Evolutionary conservation across 2,329 filamentous ascomycete genomes (phyloP), one percentile per base, ranked within the genome.

Genomic region (Aspergillus fumigatiaffinis): DNA sequence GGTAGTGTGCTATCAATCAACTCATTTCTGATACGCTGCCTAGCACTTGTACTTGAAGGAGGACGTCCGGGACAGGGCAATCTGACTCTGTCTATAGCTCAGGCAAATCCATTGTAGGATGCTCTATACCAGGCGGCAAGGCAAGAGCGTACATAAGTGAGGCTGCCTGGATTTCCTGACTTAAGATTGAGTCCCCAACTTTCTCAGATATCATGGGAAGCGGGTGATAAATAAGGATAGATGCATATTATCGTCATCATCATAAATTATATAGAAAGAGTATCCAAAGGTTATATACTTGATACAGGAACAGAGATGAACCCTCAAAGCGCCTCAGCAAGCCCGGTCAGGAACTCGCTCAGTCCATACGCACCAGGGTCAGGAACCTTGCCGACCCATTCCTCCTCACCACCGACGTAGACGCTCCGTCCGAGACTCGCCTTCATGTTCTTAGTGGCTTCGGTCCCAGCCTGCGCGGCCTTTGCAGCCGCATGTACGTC

Each of bases 401-500:
- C 60, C 4, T 69, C 67, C 64, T 79, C 76, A 46, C 88, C 89
- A 60, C 89, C 91, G 52, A 96, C 85, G 72, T 95, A 95, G 10
- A 94, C 91, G 1, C 88, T 85, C 57, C 91, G 80, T 7, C 94
- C 94, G 44, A 99, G 79, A 66, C 88, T 94, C 46, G 94, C 91
- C 73, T 89, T 86, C 92, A 99, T 97, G 25, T 88, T 89, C 79
- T 92, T 96, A 21, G 94, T 97, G 29, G 84, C 84, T 62, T 93
- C 88, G 3, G 92, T 89, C 0, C 89, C 94, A 50, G 86, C 80
- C 61, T 84, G 83, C 0, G 92, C 88, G 1, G 90, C 91, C 66
- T 85, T 80, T 0, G 91, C 91, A 7, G 94, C 92, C 70, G 86
- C 80, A 63, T 84, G 82, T 21, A 94, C 72, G 69, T 90, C 84